A percentile compares a stretch with the other conserved stretches of the same genome.
These are phyloP conservation scores for Cucurbita argyrosperma DNA, from an alignment of 306 rosid species.

Conservation along the genomic window DNA sequence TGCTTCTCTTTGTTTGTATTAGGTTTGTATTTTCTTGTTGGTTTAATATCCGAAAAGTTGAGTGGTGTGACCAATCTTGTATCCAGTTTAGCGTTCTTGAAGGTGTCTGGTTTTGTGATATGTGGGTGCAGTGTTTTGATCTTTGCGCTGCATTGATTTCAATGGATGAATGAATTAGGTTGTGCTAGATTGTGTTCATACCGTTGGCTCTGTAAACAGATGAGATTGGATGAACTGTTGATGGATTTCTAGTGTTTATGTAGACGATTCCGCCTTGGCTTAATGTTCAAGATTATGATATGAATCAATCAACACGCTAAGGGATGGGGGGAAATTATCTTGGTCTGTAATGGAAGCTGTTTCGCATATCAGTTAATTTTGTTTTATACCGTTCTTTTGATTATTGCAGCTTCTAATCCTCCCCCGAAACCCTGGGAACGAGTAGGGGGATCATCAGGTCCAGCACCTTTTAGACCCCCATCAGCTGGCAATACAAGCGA, in stretches of 20 bases:
- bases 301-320: background rate
- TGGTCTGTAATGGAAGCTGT: background rate
- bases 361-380: background rate
- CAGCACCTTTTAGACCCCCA: slow-evolving; percentile 80
- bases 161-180: background rate
- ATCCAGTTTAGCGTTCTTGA: too few relatives aligned
- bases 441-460: slow-evolving; percentile 66
- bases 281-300: background rate
- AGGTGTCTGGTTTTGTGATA: too few relatives aligned
- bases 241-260: background rate
- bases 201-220: background rate
- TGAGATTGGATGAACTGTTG: background rate
- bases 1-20: background rate
- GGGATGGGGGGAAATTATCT: background rate
- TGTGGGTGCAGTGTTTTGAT: too few relatives aligned
- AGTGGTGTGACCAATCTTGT: too few relatives aligned
- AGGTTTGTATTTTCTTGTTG: background rate
- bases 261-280: background rate
- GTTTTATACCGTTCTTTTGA: background rate
- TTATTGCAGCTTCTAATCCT: slow-evolving; percentile 50
- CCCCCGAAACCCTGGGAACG: slow-evolving; percentile 96
- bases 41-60: too few relatives aligned
- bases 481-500: slow-evolving; percentile 77
- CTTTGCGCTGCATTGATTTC: background rate
- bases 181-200: background rate